Conservation (phyloP, 2,329 filamentous ascomycete species). For the Microdochium nivale region DNA sequence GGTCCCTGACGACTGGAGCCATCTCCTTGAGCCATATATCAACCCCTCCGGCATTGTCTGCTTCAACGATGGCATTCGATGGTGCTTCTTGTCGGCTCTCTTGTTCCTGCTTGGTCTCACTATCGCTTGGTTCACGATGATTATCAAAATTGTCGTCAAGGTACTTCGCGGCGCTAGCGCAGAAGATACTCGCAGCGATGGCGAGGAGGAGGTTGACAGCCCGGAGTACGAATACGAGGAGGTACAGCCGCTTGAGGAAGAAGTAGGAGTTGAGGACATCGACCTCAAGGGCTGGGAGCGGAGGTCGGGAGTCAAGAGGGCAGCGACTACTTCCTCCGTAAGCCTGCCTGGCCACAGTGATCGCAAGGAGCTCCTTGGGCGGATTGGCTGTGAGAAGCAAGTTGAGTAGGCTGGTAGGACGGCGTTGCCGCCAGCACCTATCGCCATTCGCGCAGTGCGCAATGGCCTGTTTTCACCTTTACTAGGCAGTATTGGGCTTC, state of each 20-base stretch:
- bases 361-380: conserved; percentile 70
- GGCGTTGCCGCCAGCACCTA: neutral
- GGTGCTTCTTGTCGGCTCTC: conserved; percentile 68
- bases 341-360: conserved; percentile 65
- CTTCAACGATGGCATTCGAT: conserved; percentile 67
- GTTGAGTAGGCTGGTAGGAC: conserved; percentile 30
- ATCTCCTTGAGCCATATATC: conserved; percentile 67
- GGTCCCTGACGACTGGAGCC: conserved; percentile 43
- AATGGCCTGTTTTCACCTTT: neutral
- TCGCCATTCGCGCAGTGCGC: neutral
- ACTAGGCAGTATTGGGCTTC: neutral
- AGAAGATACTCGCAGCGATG: conserved; percentile 82
- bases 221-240: conserved; percentile 46
- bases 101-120: conserved; percentile 73
- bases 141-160: conserved; percentile 70
- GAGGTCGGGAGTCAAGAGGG: conserved; percentile 44
- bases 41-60: conserved; percentile 68
- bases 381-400: conserved; percentile 78
- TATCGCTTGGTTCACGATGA: conserved; percentile 84
- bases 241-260: conserved; percentile 56
- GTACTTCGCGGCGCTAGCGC: conserved; percentile 70
- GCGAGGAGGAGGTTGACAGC: conserved; percentile 59
- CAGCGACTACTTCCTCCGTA: conserved; percentile 45
- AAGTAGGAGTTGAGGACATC: conserved; percentile 65
- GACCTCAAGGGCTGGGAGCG: conserved; percentile 58